Conservation (phyloP, 306 rosid species). For the Leucaena leucocephala region DNA sequence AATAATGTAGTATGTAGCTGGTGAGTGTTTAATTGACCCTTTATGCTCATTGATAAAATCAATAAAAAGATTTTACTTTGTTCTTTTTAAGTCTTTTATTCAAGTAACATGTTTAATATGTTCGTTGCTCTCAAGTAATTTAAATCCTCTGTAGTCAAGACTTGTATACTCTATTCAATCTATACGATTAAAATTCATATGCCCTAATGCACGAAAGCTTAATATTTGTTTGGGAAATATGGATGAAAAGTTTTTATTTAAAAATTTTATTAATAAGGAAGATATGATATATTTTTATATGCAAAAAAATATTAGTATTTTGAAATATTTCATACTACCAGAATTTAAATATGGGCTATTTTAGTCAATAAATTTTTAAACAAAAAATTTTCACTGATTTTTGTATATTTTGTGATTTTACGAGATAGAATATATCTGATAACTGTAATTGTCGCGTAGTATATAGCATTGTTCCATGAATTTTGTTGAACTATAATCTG, state of each 20-base stretch:
- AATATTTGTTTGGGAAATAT: too few species aligned
- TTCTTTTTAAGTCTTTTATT: neutral
- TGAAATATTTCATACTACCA: too few species aligned
- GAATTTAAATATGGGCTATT: too few species aligned
- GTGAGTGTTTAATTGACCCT: constrained; percentile 28
- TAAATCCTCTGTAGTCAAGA: neutral
- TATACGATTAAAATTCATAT: too few species aligned
- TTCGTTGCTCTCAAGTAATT: neutral
- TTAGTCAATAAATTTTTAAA: too few species aligned
- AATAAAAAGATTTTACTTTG: constrained; percentile 31
- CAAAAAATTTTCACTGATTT: too few species aligned
- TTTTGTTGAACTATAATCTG: neutral
- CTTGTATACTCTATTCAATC: neutral
- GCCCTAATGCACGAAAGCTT: neutral
- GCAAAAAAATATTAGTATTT: too few species aligned
- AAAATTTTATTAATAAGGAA: too few species aligned
- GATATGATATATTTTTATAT: too few species aligned
- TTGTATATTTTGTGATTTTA: neutral
- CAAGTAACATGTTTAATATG: neutral
- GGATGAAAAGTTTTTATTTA: too few species aligned
- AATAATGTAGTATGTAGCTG: constrained; percentile 22
- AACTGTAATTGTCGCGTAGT: neutral
- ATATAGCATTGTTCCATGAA: neutral
- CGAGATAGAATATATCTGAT: neutral
- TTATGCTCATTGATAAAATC: constrained; percentile 30